phyloP scores from a whole-genome alignment of 352 stramenopile species.

The Pythium guiyangense region DNA sequence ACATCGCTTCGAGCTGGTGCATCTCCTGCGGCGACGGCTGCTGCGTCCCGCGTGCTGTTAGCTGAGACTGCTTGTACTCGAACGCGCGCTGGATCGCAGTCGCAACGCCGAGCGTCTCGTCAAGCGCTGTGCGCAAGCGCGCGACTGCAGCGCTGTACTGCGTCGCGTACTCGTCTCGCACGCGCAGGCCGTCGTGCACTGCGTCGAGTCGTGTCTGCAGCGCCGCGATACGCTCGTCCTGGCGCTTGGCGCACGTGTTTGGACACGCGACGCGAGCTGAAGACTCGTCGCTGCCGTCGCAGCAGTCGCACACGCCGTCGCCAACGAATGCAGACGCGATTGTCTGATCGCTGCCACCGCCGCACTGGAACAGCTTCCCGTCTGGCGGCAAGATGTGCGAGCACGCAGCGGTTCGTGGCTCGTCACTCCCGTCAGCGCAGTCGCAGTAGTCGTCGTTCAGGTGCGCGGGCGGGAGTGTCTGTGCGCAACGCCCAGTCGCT shows the following conservation, averaged over 20 bases:
- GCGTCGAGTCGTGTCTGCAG: conserved; percentile 19
- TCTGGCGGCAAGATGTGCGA: conserved; percentile 28
- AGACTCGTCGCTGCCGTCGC: conserved; percentile 93
- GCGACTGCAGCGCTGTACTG: conserved; percentile 23
- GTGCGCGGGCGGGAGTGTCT: conserved; percentile 22
- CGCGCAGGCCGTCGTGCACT: conserved; percentile 17
- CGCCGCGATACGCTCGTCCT: conserved; percentile 12
- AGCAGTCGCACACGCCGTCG: conserved; percentile 98
- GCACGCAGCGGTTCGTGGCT: conserved; percentile 81
- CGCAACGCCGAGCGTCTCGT: conserved; percentile 11
- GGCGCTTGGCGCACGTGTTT: conserved; percentile 32
- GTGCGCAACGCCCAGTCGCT: conserved; percentile 22
- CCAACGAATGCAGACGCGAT: conserved; percentile 60
- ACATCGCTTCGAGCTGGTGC: conserved; percentile 33
- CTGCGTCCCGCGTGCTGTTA: conserved; percentile 12
- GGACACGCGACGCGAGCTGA: conserved; percentile 16
- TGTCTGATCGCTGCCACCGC: conserved; percentile 15
- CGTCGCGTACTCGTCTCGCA: conserved; percentile 22
- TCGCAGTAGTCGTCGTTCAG: conserved; percentile 95
- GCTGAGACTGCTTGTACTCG: conserved; percentile 22
- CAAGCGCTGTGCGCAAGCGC: conserved; percentile 22
- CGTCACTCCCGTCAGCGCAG: conserved; percentile 89
- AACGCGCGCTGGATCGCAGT: conserved; percentile 21
- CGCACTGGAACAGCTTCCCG: conserved; percentile 28
- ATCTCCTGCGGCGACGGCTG: conserved; percentile 24